These are phyloP conservation scores for Suillus lakei DNA, from an alignment of 768 basidiomycete species.

Conservation along the genomic window DNA sequence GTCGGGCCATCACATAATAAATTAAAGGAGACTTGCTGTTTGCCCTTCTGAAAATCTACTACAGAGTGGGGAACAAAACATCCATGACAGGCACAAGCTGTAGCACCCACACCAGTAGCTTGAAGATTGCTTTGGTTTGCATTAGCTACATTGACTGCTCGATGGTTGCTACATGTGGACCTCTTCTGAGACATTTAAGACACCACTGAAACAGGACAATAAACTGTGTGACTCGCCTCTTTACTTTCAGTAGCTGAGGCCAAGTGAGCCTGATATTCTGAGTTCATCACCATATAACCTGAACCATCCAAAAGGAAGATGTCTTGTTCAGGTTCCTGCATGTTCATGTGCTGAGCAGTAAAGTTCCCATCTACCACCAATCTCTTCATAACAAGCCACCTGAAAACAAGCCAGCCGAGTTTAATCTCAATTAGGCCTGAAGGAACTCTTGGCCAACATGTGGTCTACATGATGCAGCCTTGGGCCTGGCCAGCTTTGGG, in stretches of 20 bases:
- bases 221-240: background rate
- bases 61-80: slow-evolving; percentile 33
- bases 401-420: background rate
- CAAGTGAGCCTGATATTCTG: slow-evolving; percentile 29
- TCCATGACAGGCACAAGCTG: slow-evolving; percentile 36
- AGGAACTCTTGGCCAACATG: background rate
- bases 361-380: slow-evolving; percentile 19
- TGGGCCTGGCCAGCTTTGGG: background rate
- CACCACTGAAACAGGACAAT: background rate
- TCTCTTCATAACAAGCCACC: slow-evolving; percentile 1
- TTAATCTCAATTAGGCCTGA: background rate
- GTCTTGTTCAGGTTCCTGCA: slow-evolving; percentile 27
- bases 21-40: slow-evolving; percentile 19
- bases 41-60: slow-evolving; percentile 37
- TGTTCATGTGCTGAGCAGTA: slow-evolving; percentile 21
- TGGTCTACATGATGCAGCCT: background rate
- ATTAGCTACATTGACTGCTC: slow-evolving; percentile 22
- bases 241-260: slow-evolving; percentile 4
- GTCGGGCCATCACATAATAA: background rate
- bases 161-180: slow-evolving; percentile 18
- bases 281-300: slow-evolving; percentile 27
- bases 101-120: slow-evolving; percentile 32
- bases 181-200: slow-evolving; percentile 8
- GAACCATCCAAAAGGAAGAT: slow-evolving; percentile 31
- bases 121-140: slow-evolving; percentile 20